Conservation (phyloP, 495 filamentous ascomycete genomes). For the Podospora anserina region DNA sequence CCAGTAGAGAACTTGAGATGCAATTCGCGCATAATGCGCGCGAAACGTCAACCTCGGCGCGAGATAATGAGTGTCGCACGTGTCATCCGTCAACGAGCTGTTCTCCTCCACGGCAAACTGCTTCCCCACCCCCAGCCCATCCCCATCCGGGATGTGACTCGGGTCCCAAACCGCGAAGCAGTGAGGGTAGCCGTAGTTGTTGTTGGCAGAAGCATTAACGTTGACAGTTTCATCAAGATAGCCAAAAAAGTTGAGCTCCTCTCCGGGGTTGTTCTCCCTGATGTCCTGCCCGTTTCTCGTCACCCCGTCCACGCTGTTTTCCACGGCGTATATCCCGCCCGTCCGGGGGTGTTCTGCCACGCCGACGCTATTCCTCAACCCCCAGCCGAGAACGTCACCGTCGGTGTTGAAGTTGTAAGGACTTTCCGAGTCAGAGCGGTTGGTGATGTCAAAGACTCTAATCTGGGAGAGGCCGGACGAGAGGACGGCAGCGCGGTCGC, state of each 20-base stretch:
- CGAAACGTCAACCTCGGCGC: constrained; percentile 50
- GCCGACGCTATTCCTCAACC: constrained; percentile 64
- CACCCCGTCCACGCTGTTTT: constrained; percentile 62
- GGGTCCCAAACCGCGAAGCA: constrained; percentile 62
- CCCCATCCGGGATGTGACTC: constrained; percentile 48
- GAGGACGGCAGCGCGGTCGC: constrained; percentile 42
- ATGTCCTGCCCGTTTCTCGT: constrained; percentile 53
- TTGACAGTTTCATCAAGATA: constrained; percentile 50
- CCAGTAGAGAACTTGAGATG: constrained; percentile 48
- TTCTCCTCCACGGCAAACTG: constrained; percentile 49
- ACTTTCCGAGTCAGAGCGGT: constrained; percentile 38
- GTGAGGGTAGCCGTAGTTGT: constrained; percentile 59
- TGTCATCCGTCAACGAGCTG: constrained; percentile 44
- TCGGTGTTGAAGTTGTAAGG: constrained; percentile 36
- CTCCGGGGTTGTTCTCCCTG: constrained; percentile 64
- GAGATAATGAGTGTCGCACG: constrained; percentile 38
- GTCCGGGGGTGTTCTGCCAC: constrained; percentile 55
- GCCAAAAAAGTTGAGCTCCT: constrained; percentile 67
- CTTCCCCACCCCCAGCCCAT: constrained; percentile 43
- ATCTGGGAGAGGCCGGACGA: constrained; percentile 55
- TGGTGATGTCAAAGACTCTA: constrained; percentile 55
- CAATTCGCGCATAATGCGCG: constrained; percentile 54
- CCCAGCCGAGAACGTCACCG: constrained; percentile 62
- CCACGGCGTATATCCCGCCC: constrained; percentile 63
- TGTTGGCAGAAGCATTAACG: constrained; percentile 16